Evolutionary conservation across 2,329 filamentous ascomycete species (phyloP), one percentile per base, ranked within the genome.

Genomic region (Penicillium concentricum): DNA sequence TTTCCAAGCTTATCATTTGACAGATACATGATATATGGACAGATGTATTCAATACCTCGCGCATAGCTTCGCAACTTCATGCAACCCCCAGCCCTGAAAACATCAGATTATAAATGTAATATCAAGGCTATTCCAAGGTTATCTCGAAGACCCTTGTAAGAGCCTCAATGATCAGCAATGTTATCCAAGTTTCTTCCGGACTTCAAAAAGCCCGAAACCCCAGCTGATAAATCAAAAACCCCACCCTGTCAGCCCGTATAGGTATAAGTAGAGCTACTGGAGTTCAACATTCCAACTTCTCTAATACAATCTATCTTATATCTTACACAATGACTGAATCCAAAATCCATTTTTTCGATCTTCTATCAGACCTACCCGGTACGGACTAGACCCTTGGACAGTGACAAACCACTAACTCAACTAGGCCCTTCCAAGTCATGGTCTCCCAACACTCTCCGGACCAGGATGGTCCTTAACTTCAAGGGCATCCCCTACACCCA

Each of bases 261-360:
- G 9, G 28, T 34, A 26, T 5, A 34, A n/a, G 9, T 16, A 26
- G 16, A 7, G n/a, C 13, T 5, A 18, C 4, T 20, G n/a, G 18
- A 44, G 24, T 5, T 16, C 32, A 48, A 24, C 22, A 28, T 6
- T 30, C 16, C 28, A 32, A 20, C 13, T 15, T 30, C 24, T 30
- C 47, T 8, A 5, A 22, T 22, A 22, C 5, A 32, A 34, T 6
- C 13, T 46, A 13, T n/a, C n/a, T n/a, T 9, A 24, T n/a, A 20
- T 10, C 12, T 24, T 35, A 35, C 12, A 35, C 16, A 18, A 70
- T 71, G 67, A 34, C 64, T 8, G 44, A 61, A 37, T 50, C 57
- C 2, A 58, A 66, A 1, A 66, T 73, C 18, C 71, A 74, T 43
- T 69, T 74, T 54, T 73, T 74, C 54, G 72, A 74, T 54, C 62